Conservation (phyloP, 352 stramenopile species). For the Globisporangium polare region DNA sequence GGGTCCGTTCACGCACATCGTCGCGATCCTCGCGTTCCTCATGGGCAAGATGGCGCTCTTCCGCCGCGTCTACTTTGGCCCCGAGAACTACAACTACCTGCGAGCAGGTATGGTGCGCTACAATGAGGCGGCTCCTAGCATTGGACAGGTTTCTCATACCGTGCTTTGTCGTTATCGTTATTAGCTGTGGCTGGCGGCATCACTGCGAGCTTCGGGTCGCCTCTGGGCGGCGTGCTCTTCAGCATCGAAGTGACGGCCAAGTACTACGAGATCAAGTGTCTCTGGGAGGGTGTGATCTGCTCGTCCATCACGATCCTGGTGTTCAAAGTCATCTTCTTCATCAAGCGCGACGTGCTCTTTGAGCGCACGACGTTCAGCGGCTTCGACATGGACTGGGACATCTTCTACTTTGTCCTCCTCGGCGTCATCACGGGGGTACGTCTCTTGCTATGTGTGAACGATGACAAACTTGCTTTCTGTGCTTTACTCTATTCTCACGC, state of each 20-base stretch:
- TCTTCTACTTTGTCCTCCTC: slow-evolving; percentile 69
- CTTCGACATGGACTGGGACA: slow-evolving; percentile 78
- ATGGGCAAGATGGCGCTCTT: slow-evolving; percentile 66
- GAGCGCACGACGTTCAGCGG: slow-evolving; percentile 70
- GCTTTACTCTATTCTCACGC: not conserved
- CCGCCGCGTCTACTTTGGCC: slow-evolving; percentile 57
- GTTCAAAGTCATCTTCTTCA: slow-evolving; percentile 72
- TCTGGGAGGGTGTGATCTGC: slow-evolving; percentile 82
- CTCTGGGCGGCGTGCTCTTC: slow-evolving; percentile 73
- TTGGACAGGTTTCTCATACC: not conserved
- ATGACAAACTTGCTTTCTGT: not conserved
- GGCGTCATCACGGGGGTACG: slow-evolving; percentile 65
- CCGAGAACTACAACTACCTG: slow-evolving; percentile 70
- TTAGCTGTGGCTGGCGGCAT: slow-evolving; percentile 69
- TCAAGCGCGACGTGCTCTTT: slow-evolving; percentile 71
- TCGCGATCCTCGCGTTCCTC: slow-evolving; percentile 69
- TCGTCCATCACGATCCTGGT: slow-evolving; percentile 76
- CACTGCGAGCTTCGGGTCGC: slow-evolving; percentile 77
- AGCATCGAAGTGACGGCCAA: slow-evolving; percentile 84
- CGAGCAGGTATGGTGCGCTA: slow-evolving; percentile 36
- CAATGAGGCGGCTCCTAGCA: not conserved
- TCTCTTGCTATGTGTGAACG: not conserved
- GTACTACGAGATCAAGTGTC: slow-evolving; percentile 83
- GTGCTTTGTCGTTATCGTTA: not conserved
- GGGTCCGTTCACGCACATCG: slow-evolving; percentile 73